phyloP scores from a whole-genome alignment of 306 rosid genomes.

The Begonia loranthoides region DNA sequence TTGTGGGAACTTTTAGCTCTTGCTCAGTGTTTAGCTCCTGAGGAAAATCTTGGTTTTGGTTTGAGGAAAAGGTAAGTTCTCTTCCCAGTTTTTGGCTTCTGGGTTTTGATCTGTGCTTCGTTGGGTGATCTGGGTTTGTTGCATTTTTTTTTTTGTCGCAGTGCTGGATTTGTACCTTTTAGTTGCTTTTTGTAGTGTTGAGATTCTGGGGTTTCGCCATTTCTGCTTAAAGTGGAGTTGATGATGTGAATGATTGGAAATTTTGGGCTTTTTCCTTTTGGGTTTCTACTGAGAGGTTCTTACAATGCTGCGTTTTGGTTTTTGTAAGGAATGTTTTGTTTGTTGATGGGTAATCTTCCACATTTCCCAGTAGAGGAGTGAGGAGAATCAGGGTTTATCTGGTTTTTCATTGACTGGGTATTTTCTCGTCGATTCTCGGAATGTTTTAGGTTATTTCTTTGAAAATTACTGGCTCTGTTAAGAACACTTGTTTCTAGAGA shows the following conservation, averaged over 20 bases:
- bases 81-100: slow-evolving; percentile 13
- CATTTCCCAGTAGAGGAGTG: not conserved
- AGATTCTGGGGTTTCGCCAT: slow-evolving; percentile 11
- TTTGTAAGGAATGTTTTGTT: not conserved
- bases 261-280: slow-evolving; percentile 1
- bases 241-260: slow-evolving; percentile 17
- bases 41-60: not conserved
- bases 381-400: not conserved
- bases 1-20: slow-evolving; percentile 14
- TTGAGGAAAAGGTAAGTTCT: slow-evolving; percentile 10
- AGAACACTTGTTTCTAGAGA: not conserved
- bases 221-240: slow-evolving; percentile 10
- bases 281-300: slow-evolving; percentile 4
- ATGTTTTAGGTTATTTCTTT: too few species aligned
- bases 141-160: slow-evolving; percentile 14
- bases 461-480: too few species aligned
- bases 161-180: not conserved
- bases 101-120: slow-evolving; percentile 5
- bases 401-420: too few species aligned
- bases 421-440: too few species aligned
- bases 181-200: not conserved
- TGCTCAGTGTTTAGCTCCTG: slow-evolving; percentile 19
- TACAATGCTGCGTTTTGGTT: slow-evolving; percentile 12
- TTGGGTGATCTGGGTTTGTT: slow-evolving; percentile 32
- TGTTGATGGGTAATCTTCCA: not conserved